These are phyloP conservation scores for Moesziomyces sp. DNA, from an alignment of 1,284 basidiomycete genomes.

Conservation along the genomic window DNA sequence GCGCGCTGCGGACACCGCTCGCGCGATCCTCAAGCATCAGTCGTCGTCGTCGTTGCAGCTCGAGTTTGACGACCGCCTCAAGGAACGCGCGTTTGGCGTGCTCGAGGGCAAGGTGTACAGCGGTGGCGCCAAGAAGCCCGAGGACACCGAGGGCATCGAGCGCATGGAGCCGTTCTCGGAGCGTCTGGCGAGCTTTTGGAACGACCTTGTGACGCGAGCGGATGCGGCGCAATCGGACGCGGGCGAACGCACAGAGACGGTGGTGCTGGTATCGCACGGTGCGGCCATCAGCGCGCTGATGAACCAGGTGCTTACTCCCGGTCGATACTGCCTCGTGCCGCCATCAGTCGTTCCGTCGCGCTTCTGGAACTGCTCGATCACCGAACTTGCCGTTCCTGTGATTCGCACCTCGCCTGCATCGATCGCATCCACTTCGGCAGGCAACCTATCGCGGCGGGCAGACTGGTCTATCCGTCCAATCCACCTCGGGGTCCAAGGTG, in stretches of 20 bases:
- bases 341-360: slow-evolving; percentile 36
- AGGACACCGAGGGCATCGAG: slow-evolving; percentile 61
- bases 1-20: slow-evolving; percentile 49
- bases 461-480: slow-evolving; percentile 38
- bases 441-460: slow-evolving; percentile 10
- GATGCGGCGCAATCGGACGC: not conserved
- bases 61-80: slow-evolving; percentile 55
- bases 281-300: slow-evolving; percentile 59
- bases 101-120: slow-evolving; percentile 58
- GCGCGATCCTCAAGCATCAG: slow-evolving; percentile 27
- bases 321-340: slow-evolving; percentile 37
- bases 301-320: slow-evolving; percentile 51
- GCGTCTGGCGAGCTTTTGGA: slow-evolving; percentile 54
- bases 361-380: slow-evolving; percentile 65
- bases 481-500: slow-evolving; percentile 43
- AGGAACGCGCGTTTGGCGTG: slow-evolving; percentile 61
- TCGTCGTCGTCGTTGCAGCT: not conserved
- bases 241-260: slow-evolving; percentile 27
- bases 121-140: slow-evolving; percentile 44
- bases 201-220: slow-evolving; percentile 41
- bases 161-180: slow-evolving; percentile 41
- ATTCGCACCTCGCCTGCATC: slow-evolving; percentile 8
- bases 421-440: slow-evolving; percentile 1
- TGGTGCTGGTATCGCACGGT: slow-evolving; percentile 63
- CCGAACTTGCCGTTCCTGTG: slow-evolving; percentile 52